Percentiles rank a stretch among this genome's conserved stretches.
phyloP scores from a whole-genome alignment of 2,329 filamentous ascomycete species.

The Aspergillus sp. region DNA sequence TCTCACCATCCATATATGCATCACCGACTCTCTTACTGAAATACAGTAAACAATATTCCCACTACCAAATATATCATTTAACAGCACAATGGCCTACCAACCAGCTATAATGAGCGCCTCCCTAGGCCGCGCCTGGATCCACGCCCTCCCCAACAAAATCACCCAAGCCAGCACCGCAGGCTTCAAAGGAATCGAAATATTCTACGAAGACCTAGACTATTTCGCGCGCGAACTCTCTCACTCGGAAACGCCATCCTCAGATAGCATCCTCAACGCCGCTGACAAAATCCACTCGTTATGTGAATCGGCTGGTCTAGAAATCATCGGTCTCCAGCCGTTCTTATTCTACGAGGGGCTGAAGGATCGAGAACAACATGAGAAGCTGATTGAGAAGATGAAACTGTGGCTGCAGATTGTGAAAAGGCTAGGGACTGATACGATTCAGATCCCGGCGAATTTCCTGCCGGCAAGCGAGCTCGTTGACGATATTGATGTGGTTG shows the following conservation, averaged over 20 bases:
- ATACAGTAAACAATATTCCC: too few relatives aligned
- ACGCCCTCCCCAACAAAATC: slow-evolving; percentile 66
- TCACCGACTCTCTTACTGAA: too few relatives aligned
- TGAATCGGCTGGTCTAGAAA: slow-evolving; percentile 26
- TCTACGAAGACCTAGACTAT: slow-evolving; percentile 35
- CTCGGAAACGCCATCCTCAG: slow-evolving; percentile 7
- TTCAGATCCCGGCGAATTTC: slow-evolving; percentile 73
- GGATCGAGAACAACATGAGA: slow-evolving; percentile 59
- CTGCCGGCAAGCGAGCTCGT: slow-evolving; percentile 46
- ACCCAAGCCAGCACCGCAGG: slow-evolving; percentile 57
- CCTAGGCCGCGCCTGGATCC: slow-evolving; percentile 70
- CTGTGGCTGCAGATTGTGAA: slow-evolving; percentile 69
- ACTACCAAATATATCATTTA: too few relatives aligned
- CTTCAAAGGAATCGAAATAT: slow-evolving; percentile 36
- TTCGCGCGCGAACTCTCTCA: slow-evolving; percentile 22
- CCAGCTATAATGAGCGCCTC: slow-evolving; percentile 74
- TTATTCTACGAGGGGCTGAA: slow-evolving; percentile 73
- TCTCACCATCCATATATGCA: too few relatives aligned
- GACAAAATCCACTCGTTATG: slow-evolving; percentile 51
- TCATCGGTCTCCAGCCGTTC: slow-evolving; percentile 69
- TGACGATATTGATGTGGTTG: slow-evolving; percentile 57
- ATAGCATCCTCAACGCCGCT: slow-evolving; percentile 25
- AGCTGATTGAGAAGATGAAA: slow-evolving; percentile 59
- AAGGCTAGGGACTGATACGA: slow-evolving; percentile 67
- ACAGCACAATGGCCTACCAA: slow-evolving; percentile 24